Base-by-base conservation (phyloP, 2,329 filamentous ascomycete species). In the Talaromyces funiculosus region DNA sequence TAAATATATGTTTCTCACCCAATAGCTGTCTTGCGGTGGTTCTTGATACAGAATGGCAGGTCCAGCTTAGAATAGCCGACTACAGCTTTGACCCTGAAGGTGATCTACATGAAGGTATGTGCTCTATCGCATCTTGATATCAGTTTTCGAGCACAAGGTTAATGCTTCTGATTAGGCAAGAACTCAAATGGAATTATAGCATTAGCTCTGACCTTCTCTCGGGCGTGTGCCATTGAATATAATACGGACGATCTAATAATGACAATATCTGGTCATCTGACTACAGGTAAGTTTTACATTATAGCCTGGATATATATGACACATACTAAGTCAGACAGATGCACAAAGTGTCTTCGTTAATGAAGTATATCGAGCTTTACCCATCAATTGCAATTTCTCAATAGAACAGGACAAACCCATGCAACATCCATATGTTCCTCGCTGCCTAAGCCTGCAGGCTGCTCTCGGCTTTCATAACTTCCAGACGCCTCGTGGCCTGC, bases 311-410 rank as follows among this genome's bases (percentile, higher is more conserved):
- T 16, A 38, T 22, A n/a, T 8, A 26, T 40, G 20, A 9, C 12
- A 18, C 5, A 54, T 24, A 55, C 61, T 73, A 63, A 70, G 42
- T 42, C 49, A 29, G 10, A 43, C 14, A 86, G 84, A 82, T 55
- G 85, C 89, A 64, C 78, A 85, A 57, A 79, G 81, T 43, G 80
- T 86, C 61, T 86, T 87, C 79, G 77, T 90, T 57, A 81, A 79
- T 42, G 86, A 90, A 64, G 78, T 92, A 12, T 86, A 90, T 57
- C 81, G 84, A 42, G 84, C 89, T 61, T 78, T 92, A 56, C 88
- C 87, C 64, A 81, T 90, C 31, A 85, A 87, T 54, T 84, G 92
- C 53, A 93, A 97, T 75, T 95, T 92, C 69, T 89, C 90, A 0
- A 84, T 90, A 53, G 90, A 96, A 62, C 84, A 89, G 66, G 87